Evolutionary conservation across 2,329 filamentous ascomycete genomes (phyloP), one percentile per base, ranked within the genome.

Genomic region (Thielaviopsis populi): DNA sequence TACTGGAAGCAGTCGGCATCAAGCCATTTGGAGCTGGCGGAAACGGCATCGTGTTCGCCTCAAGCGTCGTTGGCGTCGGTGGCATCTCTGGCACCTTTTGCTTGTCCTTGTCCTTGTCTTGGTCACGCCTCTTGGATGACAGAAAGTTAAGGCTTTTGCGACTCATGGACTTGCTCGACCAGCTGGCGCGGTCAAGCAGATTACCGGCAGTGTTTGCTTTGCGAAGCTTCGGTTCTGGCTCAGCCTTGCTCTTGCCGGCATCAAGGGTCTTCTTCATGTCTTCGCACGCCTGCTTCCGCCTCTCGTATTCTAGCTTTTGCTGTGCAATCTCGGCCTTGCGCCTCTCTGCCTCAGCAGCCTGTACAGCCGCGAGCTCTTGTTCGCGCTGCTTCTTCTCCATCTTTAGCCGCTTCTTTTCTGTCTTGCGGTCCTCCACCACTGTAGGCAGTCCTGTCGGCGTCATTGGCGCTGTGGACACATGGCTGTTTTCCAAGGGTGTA

Each of bases 151-250:
- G 85, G 68, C 88, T 87, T 73, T 87, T 89, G 67, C 86, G 83
- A 59, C 88, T 83, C 76, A 95, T 81, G 67, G 88, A 91, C 76
- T 89, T 92, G 72, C 86, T 89, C 10, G 83, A 83, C 63, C 85
- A 80, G 68, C 85, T 82, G 68, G 88, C 84, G 54, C 88, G 80
- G 69, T 83, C 83, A 50, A 94, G 75, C 37, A 83, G 77, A 33
- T 53, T 40, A 3, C 70, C 69, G n/a, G 71, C 73, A 37, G 76
- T 58, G 75, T 65, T 74, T 75, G 68, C 42, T 37, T 64, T 66
- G 50, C 62, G 58, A 30, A 41, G 62, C 50, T 66, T 60, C 7
- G 24, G 46, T 37, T 66, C 65, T 30, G 3, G 19, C 33, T 63
- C 10, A 24, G 84, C 82, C 8, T 80, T 79, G 66, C 78, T 78